Conservation (phyloP, 2,329 filamentous ascomycete genomes). For the Aspergillus cejpii region DNA sequence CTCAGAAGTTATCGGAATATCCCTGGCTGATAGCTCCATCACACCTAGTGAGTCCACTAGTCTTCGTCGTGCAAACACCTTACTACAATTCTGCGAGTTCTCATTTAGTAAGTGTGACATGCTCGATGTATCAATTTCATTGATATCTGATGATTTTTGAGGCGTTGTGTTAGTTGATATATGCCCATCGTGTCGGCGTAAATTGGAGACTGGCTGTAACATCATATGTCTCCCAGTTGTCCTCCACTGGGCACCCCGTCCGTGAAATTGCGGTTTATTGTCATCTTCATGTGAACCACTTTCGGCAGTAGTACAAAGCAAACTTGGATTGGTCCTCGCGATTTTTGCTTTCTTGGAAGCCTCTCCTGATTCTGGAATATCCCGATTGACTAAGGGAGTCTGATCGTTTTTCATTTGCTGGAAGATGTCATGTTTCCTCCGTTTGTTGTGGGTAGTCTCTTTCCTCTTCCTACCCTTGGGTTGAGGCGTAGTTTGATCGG, state of each 20-base stretch:
- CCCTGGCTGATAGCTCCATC: slow-evolving; percentile 5
- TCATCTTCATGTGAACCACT: too few relatives aligned
- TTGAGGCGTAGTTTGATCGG: background rate
- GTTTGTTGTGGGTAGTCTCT: slow-evolving; percentile 2
- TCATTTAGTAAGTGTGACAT: background rate
- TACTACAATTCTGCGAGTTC: slow-evolving; percentile 2
- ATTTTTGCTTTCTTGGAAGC: background rate
- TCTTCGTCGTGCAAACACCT: slow-evolving; percentile 27
- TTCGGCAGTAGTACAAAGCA: too few relatives aligned
- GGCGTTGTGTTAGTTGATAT: too few relatives aligned
- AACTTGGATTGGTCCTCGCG: too few relatives aligned
- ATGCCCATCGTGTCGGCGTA: too few relatives aligned
- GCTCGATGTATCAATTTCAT: background rate
- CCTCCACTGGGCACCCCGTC: too few relatives aligned
- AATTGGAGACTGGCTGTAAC: too few relatives aligned
- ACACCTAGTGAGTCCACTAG: slow-evolving; percentile 31
- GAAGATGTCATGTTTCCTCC: slow-evolving; percentile 5
- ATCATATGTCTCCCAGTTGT: too few relatives aligned
- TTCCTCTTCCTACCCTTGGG: background rate
- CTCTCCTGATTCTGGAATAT: background rate
- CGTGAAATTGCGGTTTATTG: too few relatives aligned
- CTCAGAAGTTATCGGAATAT: background rate
- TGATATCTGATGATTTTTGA: too few relatives aligned
- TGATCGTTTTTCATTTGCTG: background rate
- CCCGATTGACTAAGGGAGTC: too few relatives aligned